phyloP scores from a whole-genome alignment of 208 protist species.

The Lotmaria passim region DNA sequence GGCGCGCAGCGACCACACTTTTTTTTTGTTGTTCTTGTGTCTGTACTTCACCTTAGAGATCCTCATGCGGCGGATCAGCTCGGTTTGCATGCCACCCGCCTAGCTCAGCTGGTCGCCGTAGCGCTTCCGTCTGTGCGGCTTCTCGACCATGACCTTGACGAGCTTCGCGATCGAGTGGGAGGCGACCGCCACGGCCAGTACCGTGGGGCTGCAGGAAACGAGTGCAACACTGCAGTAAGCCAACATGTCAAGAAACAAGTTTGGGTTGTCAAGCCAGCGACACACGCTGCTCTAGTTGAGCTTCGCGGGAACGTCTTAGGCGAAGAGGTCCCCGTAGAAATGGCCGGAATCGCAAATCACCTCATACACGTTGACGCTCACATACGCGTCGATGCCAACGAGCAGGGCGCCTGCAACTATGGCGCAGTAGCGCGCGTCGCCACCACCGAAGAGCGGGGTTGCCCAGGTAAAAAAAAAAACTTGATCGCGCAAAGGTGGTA shows the following conservation, averaged over 20 bases:
- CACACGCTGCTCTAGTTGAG: slow-evolving; percentile 94
- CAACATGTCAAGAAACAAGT: slow-evolving; percentile 88
- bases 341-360: slow-evolving; percentile 93
- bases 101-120: slow-evolving; percentile 57
- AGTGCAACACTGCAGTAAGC: slow-evolving; percentile 90
- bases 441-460: slow-evolving; percentile 42
- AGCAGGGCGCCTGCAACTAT: slow-evolving; percentile 60
- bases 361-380: slow-evolving; percentile 79
- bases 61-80: slow-evolving; percentile 51
- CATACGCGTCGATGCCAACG: slow-evolving; percentile 88
- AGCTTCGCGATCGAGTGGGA: slow-evolving; percentile 77
- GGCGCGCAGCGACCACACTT: slow-evolving; percentile 35
- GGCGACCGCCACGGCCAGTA: slow-evolving; percentile 81
- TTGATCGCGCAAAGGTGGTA: slow-evolving; percentile 58
- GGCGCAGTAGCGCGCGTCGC: slow-evolving; percentile 50
- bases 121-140: slow-evolving; percentile 65
- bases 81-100: slow-evolving; percentile 57
- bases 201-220: slow-evolving; percentile 74
- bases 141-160: slow-evolving; percentile 88
- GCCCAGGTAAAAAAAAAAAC: slow-evolving; percentile 46
- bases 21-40: too few relatives aligned
- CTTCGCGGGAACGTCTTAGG: slow-evolving; percentile 64
- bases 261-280: slow-evolving; percentile 95
- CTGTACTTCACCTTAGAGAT: slow-evolving; percentile 47
- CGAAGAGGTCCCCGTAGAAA: slow-evolving; percentile 94